Evolutionary conservation across 1,284 basidiomycete genomes (phyloP), one percentile per base, ranked within the genome.

Genomic region (Microbotryum violaceum): DNA sequence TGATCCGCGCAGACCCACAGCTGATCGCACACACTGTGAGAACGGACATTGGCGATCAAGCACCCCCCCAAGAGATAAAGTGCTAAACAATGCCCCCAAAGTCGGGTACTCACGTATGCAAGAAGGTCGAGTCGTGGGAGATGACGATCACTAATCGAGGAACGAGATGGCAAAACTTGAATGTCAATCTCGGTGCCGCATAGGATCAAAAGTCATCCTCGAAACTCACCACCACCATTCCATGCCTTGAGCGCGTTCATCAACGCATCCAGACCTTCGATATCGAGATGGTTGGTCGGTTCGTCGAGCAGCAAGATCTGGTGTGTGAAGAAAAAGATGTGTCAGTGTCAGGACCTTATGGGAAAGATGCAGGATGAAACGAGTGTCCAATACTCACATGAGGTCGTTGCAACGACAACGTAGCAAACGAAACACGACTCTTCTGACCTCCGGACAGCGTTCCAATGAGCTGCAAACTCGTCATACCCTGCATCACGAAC

Each of bases 371-470:
- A 55, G 9, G 2, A 31, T 31, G 31, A 31, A 31, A 31, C 9
- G 27, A 27, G 5, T 27, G 27, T 27, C 27, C 16, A 53, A n/a
- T 7, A 47, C 56, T n/a, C 29, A 44, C 50, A 62, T 76, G 75
- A 37, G 75, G 75, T 58, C 84, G 82, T 75, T 88, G 88, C 71
- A 97, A 78, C 49, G 89, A 91, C 49, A 99, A 77, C n/a, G 88
- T 82, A 1, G 94, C 86, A 75, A 99, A 99, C 0, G 94, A 92
- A 8, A 98, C 93, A 72, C 94, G 86, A 63, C 86, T 89, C 77
- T 98, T 98, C 73, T 98, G 96, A 76, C 96, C 96, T 81, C 75
- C 79, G 75, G 86, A 88, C n/a, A 94, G 77, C 1, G 89, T 91
- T 37, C 83, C 86, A 63, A 91, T 90, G 47, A 80, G 73, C 70